Evolutionary conservation across 2,329 filamentous ascomycete genomes (phyloP), one percentile per base, ranked within the genome.

Genomic region (Neospermospora avenae): DNA sequence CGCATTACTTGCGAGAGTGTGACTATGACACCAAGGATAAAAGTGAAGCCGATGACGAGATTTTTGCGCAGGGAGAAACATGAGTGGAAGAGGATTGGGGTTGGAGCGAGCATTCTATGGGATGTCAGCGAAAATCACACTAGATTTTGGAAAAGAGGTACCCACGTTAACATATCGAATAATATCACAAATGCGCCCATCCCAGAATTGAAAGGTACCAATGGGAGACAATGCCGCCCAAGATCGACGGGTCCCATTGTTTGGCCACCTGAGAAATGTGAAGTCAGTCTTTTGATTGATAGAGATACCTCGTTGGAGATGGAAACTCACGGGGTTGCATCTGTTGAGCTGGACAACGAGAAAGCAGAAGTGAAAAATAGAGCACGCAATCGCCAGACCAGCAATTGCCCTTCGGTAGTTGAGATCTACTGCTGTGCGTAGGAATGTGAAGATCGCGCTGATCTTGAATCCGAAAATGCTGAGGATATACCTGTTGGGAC

Each of bases 1-100:
- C 80, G 80, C 61, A 82, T 74, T 58, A 80, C 76, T 64, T 82
- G 80, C 58, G 81, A 79, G 49, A 79, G 63, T 4, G 77, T 80
- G 52, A 81, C 74, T 71, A 82, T 81, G 60, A 78, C 71, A n/a
- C 80, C 79, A 34, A 82, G 73, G 1, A 74, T 71, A 67, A 81
- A 81, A 37, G 80, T 69, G 13, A 70, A 70, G 0, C 75, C 70
- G 0, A 81, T 72, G 2, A 77, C 72, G 5, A 75, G 35, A 67
- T 80, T 78, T 54, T 76, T 77, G 24, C 76, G 75, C 0, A 55
- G 68, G 31, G 75, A 72, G 48, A 78, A 75, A 42, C 73, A 71
- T 0, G 74, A 71, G n/a, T 70, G 68, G 49, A 77, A 49, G 11
- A 79, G 71, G 22, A 77, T 70, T 2, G 77, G 77, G 57, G 78